These are phyloP conservation scores for Vicia faba DNA, from an alignment of 306 rosid species.

Conservation along the genomic window DNA sequence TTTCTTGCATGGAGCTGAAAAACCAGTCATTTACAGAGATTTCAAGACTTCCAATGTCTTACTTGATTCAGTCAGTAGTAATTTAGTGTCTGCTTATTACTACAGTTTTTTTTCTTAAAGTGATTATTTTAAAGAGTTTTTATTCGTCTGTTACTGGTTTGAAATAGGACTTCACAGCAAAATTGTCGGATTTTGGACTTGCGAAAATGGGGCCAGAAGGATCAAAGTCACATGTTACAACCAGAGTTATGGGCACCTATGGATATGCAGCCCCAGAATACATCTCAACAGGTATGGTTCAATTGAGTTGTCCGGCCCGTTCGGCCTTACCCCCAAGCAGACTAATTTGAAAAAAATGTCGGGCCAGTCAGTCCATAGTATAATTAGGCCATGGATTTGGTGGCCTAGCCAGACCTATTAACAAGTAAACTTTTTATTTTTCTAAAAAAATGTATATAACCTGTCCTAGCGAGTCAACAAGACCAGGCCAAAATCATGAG, in stretches of 20 bases:
- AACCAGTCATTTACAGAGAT: slow-evolving; percentile 92
- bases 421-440: too few relatives aligned
- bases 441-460: too few relatives aligned
- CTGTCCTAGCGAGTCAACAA: neutral
- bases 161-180: slow-evolving; percentile 81
- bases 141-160: neutral
- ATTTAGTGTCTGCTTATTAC: neutral
- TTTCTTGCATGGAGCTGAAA: slow-evolving; percentile 91
- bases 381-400: neutral
- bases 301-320: neutral
- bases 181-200: slow-evolving; percentile 93
- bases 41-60: slow-evolving; percentile 92
- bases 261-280: slow-evolving; percentile 99
- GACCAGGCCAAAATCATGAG: neutral
- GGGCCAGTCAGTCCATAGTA: neutral
- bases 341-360: neutral
- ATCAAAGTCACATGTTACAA: slow-evolving; percentile 86
- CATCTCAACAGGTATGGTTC: slow-evolving; percentile 71
- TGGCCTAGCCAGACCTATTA: neutral
- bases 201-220: slow-evolving; percentile 99
- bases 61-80: slow-evolving; percentile 72
- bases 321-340: neutral
- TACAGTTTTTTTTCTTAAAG: neutral
- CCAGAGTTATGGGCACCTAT: slow-evolving; percentile 96
- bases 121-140: neutral